Percentiles rank a stretch among this genome's conserved stretches.
These are phyloP conservation scores for Pisolithus marmoratus DNA, from an alignment of 768 basidiomycete species.

Conservation along the genomic window DNA sequence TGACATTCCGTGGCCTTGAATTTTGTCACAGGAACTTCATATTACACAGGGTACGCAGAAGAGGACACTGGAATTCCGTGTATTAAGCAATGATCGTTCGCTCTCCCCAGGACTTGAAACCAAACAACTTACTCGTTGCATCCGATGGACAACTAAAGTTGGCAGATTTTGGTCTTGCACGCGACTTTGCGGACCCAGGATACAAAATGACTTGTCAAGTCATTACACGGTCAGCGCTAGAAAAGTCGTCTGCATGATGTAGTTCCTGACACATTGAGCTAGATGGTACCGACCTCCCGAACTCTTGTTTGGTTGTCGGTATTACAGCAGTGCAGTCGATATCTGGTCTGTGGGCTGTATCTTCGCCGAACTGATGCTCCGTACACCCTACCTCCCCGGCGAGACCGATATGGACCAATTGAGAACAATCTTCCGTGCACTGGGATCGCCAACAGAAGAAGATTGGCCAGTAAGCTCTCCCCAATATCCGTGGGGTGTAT, in stretches of 20 bases:
- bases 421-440: slow-evolving; percentile 87
- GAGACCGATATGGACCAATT: slow-evolving; percentile 97
- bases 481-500: background rate
- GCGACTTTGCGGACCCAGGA: slow-evolving; percentile 93
- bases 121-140: slow-evolving; percentile 95
- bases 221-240: slow-evolving; percentile 74
- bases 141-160: slow-evolving; percentile 90
- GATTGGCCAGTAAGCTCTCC: slow-evolving; percentile 82
- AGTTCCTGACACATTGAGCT: background rate
- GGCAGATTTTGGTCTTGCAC: slow-evolving; percentile 96
- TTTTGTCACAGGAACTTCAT: slow-evolving; percentile 96
- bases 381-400: slow-evolving; percentile 92
- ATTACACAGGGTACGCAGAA: slow-evolving; percentile 72
- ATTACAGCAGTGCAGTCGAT: slow-evolving; percentile 90
- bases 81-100: background rate
- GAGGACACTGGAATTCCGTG: background rate
- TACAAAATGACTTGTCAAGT: slow-evolving; percentile 98
- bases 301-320: slow-evolving; percentile 83
- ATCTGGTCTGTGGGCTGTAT: slow-evolving; percentile 98
- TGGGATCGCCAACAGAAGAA: slow-evolving; percentile 94
- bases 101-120: slow-evolving; percentile 83
- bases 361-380: slow-evolving; percentile 94
- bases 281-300: slow-evolving; percentile 99
- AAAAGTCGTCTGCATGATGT: background rate
- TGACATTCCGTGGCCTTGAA: slow-evolving; percentile 96